Base-by-base conservation (phyloP, 257 asterid species). In the Nemophila menziesii region DNA sequence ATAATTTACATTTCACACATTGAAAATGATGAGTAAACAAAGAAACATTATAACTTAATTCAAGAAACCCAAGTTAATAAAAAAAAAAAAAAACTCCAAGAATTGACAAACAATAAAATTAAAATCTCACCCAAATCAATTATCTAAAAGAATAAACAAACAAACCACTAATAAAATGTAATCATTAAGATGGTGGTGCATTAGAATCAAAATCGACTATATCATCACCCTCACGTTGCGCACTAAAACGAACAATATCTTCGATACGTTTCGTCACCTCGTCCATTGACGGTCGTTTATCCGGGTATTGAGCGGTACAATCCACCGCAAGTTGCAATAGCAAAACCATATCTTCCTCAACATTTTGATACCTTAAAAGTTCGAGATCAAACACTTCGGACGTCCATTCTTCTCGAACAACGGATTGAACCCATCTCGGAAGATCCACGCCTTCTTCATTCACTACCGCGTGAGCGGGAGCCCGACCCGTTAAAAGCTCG, bases 311-410 rank as follows among this genome's bases (percentile, higher is more conserved):
- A 19, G 36, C 45, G 13, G 63, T 49, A 10, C 57, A 57, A 16
- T 44, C 52, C 5, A 49, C 44, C 8, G 51, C 57, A 10, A 57
- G 63, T 14, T 49, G 34, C 23, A 57, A 57, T 10, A 57, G 39
- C 42, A 29, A 57, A 16, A 57, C 52, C 52, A 49, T 57, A 5
- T 49, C 56, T 22, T 49, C 63, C 26, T 51, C 63, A 13, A 49
- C 46, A 20, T 57, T 15, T 9, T 33, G 52, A 39, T 43, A 49
- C 9, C 43, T 21, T 21, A 49, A 33, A n/a, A 49, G 43, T 17
- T 4, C 55, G 8, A 27, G 43, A 15, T 49, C 66, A 29, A 52
- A 60, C 20, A 52, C 55, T 38, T 52, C 51, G 4, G 39, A 29
- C 8, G 39, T 26, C 42, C 59, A 43, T 43, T 43, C 46, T 39